Evolutionary conservation across 306 rosid genomes (phyloP).

Genomic region (Cucumis cinereus): DNA sequence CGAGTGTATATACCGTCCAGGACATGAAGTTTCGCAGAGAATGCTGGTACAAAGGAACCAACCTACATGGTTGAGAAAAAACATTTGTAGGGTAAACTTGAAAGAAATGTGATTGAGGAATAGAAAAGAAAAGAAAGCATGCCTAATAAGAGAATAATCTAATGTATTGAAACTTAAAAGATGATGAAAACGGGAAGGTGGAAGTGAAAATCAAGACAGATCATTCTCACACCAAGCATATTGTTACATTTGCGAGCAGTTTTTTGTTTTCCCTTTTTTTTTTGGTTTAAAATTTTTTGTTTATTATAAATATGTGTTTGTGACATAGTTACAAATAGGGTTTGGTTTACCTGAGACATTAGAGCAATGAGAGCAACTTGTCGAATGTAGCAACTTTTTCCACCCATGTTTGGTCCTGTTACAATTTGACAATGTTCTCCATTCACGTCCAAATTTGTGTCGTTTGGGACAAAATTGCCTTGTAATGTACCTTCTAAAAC

Average conservation of each 20-base stretch:
- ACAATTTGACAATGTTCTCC: slow-evolving; percentile 76
- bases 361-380: slow-evolving; percentile 86
- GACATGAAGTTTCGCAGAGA: slow-evolving; percentile 69
- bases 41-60: slow-evolving; percentile 91
- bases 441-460: slow-evolving; percentile 55
- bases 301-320: no score
- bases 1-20: slow-evolving; percentile 78
- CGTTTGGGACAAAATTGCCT: slow-evolving; percentile 85
- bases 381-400: slow-evolving; percentile 94
- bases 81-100: background rate
- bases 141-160: background rate
- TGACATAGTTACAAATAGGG: background rate
- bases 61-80: slow-evolving; percentile 38
- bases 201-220: background rate
- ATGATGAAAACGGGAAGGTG: background rate
- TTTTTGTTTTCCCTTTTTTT: no score
- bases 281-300: no score
- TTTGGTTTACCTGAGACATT: slow-evolving; percentile 78
- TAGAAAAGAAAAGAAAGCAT: slow-evolving; percentile 7
- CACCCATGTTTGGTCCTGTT: slow-evolving; percentile 99
- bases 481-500: slow-evolving; percentile 63
- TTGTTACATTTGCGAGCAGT: no score
- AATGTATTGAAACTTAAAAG: background rate
- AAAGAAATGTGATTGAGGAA: slow-evolving; percentile 3
- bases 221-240: no score